Conservation (phyloP, 2,329 filamentous ascomycete genomes). For the Beauveria bassiana region DNA sequence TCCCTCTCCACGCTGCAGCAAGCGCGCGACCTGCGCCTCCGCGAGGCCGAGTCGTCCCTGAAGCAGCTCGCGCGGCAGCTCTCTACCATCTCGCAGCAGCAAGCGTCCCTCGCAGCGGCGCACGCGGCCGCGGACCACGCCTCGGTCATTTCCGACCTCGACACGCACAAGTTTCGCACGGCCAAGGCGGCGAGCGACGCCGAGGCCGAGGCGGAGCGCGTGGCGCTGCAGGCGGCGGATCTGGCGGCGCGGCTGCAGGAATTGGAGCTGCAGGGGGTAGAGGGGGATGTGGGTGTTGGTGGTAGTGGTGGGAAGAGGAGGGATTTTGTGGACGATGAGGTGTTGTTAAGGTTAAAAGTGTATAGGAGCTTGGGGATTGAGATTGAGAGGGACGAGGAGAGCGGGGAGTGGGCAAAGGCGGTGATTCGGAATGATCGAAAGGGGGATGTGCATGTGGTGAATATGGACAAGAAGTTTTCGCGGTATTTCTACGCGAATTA, state of each 20-base stretch:
- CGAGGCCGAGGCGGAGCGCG: conserved; percentile 90
- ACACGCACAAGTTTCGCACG: conserved; percentile 88
- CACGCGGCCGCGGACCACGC: conserved; percentile 78
- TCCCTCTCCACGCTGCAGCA: conserved; percentile 77
- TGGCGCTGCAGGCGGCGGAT: conserved; percentile 69
- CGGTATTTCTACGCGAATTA: conserved; percentile 91
- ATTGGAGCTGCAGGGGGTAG: conserved; percentile 78
- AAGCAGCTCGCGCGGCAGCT: conserved; percentile 70
- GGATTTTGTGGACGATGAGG: conserved; percentile 53
- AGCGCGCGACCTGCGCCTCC: conserved; percentile 70
- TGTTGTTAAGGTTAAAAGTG: conserved; percentile 72
- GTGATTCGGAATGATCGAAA: conserved; percentile 78
- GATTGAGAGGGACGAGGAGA: conserved; percentile 64
- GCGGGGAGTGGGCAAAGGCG: conserved; percentile 77
- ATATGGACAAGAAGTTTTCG: conserved; percentile 87
- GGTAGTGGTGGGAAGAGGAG: conserved; percentile 23
- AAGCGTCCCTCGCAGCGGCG: conserved; percentile 64
- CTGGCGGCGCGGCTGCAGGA: conserved; percentile 69
- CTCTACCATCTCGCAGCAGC: conserved; percentile 64
- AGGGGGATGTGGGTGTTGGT: conserved; percentile 41
- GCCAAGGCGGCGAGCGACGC: conserved; percentile 87
- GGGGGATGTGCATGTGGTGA: conserved; percentile 90
- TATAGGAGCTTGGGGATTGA: conserved; percentile 90
- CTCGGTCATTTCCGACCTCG: conserved; percentile 73
- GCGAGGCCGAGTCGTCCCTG: conserved; percentile 59